Conservation (phyloP, 352 stramenopile genomes). For the Pythium grandisporangium region DNA sequence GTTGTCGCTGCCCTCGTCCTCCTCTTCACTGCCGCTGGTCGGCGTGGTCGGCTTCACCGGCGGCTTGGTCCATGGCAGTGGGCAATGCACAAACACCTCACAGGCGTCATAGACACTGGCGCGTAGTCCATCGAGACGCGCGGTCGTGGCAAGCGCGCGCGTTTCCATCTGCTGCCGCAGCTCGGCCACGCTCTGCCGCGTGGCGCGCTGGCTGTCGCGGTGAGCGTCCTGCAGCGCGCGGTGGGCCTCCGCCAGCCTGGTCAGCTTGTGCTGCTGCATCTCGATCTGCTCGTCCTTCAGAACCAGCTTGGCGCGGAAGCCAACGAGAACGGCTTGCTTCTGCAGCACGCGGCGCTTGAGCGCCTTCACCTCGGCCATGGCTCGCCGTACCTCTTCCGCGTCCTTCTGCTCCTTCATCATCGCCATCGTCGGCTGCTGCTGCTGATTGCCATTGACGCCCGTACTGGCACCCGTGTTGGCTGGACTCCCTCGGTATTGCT, state of each 20-base stretch:
- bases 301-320: slow-evolving; percentile 28
- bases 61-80: background rate
- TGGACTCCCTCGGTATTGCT: too few species aligned
- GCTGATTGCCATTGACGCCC: too few species aligned
- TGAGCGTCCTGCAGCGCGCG: slow-evolving; percentile 25
- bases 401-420: slow-evolving; percentile 3
- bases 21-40: background rate
- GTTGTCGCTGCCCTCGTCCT: slow-evolving; percentile 2
- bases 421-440: slow-evolving; percentile 10
- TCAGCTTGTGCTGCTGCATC: slow-evolving; percentile 19
- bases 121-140: slow-evolving; percentile 40
- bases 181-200: slow-evolving; percentile 7
- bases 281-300: slow-evolving; percentile 22
- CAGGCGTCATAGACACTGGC: slow-evolving; percentile 49
- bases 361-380: slow-evolving; percentile 28
- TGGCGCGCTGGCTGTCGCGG: slow-evolving; percentile 9
- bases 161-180: slow-evolving; percentile 11
- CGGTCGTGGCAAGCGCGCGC: slow-evolving; percentile 7
- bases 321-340: slow-evolving; percentile 43
- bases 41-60: background rate
- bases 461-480: too few species aligned
- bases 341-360: slow-evolving; percentile 41
- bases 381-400: too few species aligned
- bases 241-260: slow-evolving; percentile 27
- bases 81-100: slow-evolving; percentile 45